Evolutionary conservation across 2,329 filamentous ascomycete genomes (phyloP).

Genomic region (Beauveria sp.): DNA sequence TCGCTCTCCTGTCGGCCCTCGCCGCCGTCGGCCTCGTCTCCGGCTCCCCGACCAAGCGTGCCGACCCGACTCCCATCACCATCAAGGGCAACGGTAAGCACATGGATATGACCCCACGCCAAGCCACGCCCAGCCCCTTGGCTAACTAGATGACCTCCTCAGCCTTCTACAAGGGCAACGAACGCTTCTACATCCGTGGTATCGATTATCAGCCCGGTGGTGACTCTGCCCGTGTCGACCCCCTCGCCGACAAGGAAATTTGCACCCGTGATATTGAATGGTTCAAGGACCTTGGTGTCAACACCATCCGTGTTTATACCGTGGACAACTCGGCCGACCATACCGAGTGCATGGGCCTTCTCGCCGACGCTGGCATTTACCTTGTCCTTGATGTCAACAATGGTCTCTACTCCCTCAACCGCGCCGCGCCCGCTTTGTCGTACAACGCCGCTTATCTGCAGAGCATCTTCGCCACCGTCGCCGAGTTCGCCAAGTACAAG

Average conservation of each 20-base stretch:
- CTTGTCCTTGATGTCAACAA: constrained; percentile 87
- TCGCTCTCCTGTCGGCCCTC: constrained; percentile 39
- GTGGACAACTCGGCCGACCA: constrained; percentile 81
- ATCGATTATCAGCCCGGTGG: constrained; percentile 59
- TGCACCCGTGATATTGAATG: constrained; percentile 75
- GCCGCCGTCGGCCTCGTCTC: constrained; percentile 36
- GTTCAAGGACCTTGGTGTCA: constrained; percentile 81
- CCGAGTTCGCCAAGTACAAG: constrained; percentile 72
- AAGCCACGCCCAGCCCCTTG: background rate
- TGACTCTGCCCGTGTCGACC: constrained; percentile 53
- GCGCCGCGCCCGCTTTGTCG: constrained; percentile 56
- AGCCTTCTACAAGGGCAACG: constrained; percentile 49
- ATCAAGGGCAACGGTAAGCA: constrained; percentile 49
- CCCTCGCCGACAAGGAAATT: constrained; percentile 60
- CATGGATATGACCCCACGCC: background rate
- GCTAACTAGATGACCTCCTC: background rate
- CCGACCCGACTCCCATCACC: constrained; percentile 41
- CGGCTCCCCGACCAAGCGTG: constrained; percentile 48
- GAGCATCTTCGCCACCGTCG: constrained; percentile 79
- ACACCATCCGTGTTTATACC: constrained; percentile 87
- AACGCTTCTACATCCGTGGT: constrained; percentile 53
- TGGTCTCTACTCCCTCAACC: constrained; percentile 82
- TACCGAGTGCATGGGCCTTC: constrained; percentile 74
- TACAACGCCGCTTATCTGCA: constrained; percentile 85
- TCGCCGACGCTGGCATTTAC: constrained; percentile 84